Evolutionary conservation across 176 grass and related monocot species (phyloP).

Genomic region (Lolium multiflorum): DNA sequence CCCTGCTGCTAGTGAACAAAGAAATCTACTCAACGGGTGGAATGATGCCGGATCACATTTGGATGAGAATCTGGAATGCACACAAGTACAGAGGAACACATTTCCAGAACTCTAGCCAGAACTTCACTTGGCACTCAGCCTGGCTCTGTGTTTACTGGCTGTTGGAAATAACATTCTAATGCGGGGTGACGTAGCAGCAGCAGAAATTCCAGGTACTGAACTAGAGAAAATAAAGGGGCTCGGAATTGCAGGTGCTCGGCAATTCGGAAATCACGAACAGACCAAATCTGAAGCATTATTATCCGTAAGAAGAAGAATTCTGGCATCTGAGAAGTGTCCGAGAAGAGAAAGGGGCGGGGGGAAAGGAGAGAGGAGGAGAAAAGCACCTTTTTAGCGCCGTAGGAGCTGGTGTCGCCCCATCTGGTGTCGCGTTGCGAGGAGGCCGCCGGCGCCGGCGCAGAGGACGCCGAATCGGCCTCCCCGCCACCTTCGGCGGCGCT

Average conservation of each 20-base stretch:
- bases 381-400: slow-evolving; percentile 86
- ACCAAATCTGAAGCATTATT: slow-evolving; percentile 1
- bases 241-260: neutral
- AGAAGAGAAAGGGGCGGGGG: neutral
- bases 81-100: neutral
- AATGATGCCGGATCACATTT: slow-evolving; percentile 19
- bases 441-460: slow-evolving; percentile 38
- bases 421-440: slow-evolving; percentile 51
- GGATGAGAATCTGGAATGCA: slow-evolving; percentile 7
- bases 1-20: neutral
- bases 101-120: neutral
- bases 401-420: slow-evolving; percentile 88
- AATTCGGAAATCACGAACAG: neutral
- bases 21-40: neutral
- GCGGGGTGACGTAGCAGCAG: neutral
- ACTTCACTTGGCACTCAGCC: neutral
- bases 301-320: neutral
- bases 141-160: slow-evolving; percentile 5
- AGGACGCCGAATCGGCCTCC: slow-evolving; percentile 48
- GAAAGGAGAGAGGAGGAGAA: slow-evolving; percentile 6
- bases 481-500: slow-evolving; percentile 24
- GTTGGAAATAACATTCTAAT: neutral
- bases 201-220: neutral
- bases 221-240: neutral
- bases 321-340: slow-evolving; percentile 30